Conservation (phyloP, 2,329 filamentous ascomycete genomes). For the Alternaria metachromatica region DNA sequence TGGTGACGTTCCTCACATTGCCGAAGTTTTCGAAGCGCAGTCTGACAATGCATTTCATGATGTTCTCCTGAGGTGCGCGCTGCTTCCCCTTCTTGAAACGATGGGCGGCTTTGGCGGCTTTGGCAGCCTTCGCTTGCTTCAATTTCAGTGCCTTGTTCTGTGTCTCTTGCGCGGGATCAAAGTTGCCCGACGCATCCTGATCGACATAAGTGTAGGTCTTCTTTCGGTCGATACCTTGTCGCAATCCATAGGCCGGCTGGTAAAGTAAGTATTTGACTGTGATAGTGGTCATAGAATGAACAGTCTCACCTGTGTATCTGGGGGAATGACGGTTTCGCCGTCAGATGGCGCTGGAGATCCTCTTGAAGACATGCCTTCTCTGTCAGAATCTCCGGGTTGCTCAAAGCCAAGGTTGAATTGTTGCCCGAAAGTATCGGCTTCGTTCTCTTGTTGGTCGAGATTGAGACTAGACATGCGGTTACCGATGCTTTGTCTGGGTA, state of each 20-base stretch:
- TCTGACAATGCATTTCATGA: slow-evolving; percentile 27
- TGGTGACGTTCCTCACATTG: slow-evolving; percentile 29
- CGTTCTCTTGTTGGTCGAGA: slow-evolving; percentile 12
- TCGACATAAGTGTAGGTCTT: slow-evolving; percentile 42
- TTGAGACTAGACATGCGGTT: slow-evolving; percentile 21
- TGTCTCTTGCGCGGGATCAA: slow-evolving; percentile 35
- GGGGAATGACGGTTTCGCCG: slow-evolving; percentile 16
- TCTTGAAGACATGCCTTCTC: slow-evolving; percentile 2
- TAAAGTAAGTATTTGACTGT: slow-evolving; percentile 2
- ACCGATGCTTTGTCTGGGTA: slow-evolving; percentile 2
- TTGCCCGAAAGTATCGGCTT: neutral
- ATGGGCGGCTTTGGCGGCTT: slow-evolving; percentile 11
- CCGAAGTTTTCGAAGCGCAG: slow-evolving; percentile 21
- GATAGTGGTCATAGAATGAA: neutral
- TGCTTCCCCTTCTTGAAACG: slow-evolving; percentile 17
- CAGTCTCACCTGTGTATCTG: slow-evolving; percentile 12
- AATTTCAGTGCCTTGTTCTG: slow-evolving; percentile 4
- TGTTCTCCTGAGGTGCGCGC: neutral
- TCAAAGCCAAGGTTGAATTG: slow-evolving; percentile 9
- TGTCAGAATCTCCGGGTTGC: slow-evolving; percentile 7
- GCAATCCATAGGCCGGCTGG: slow-evolving; percentile 29
- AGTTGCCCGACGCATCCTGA: slow-evolving; percentile 47
- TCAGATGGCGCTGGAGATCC: slow-evolving; percentile 20
- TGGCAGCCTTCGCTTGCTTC: slow-evolving; percentile 18
- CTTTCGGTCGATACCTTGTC: slow-evolving; percentile 31